Evolutionary conservation across 2,329 filamentous ascomycete species (phyloP).

Genomic region (Exophiala sp.): DNA sequence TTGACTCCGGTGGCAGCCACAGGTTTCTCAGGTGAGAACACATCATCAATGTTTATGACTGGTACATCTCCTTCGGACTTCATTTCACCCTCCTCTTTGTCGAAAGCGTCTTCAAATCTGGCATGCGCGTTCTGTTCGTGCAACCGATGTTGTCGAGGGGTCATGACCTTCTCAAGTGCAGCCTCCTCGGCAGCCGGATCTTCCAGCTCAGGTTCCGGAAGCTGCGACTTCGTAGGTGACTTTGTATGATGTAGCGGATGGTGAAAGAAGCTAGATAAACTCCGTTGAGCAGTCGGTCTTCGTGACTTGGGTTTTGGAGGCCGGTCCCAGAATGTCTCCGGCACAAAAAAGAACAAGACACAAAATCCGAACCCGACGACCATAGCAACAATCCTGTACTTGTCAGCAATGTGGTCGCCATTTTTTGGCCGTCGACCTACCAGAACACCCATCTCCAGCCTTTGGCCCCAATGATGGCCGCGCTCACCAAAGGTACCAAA

Average conservation of each 20-base stretch:
- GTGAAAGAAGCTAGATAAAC: slow-evolving; percentile 27
- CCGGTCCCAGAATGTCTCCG: slow-evolving; percentile 94
- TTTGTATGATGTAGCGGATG: slow-evolving; percentile 16
- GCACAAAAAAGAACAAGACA: slow-evolving; percentile 83
- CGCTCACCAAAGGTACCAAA: slow-evolving; percentile 79
- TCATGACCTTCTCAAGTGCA: slow-evolving; percentile 16
- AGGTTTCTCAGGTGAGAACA: no score
- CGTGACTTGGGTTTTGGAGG: slow-evolving; percentile 57
- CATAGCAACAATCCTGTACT: slow-evolving; percentile 58
- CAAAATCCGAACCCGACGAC: slow-evolving; percentile 67
- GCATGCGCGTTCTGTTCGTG: slow-evolving; percentile 20
- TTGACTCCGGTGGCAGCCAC: neutral
- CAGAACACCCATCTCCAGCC: slow-evolving; percentile 92
- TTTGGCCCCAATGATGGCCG: slow-evolving; percentile 71
- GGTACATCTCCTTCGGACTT: neutral
- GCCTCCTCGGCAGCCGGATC: slow-evolving; percentile 2
- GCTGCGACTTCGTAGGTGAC: neutral
- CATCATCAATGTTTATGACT: neutral
- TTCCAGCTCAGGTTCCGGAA: neutral
- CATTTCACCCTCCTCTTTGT: neutral
- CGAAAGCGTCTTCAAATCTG: slow-evolving; percentile 13
- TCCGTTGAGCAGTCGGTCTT: slow-evolving; percentile 31
- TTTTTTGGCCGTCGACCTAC: slow-evolving; percentile 29
- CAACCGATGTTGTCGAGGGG: slow-evolving; percentile 17
- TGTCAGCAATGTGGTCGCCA: slow-evolving; percentile 1